Percentiles rank a stretch among this genome's conserved stretches.
Conservation (phyloP, 1,284 basidiomycete genomes). For the Volvariella surrecta region DNA sequence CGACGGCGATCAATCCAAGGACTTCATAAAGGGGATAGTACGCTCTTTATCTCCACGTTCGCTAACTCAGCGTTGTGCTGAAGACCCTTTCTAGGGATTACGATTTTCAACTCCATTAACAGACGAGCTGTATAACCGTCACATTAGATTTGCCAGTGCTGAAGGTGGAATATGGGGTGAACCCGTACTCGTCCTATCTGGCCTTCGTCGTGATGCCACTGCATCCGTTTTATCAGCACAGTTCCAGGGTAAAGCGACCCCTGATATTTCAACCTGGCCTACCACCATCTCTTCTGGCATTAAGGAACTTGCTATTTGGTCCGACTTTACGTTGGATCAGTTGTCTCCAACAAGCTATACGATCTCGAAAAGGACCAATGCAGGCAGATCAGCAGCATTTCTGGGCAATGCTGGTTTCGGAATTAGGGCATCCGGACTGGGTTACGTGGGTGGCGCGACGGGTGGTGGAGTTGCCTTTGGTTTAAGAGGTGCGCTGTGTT, state of each 20-base stretch:
- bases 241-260: slow-evolving; percentile 28
- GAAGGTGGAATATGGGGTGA: slow-evolving; percentile 33
- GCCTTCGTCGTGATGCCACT: slow-evolving; percentile 31
- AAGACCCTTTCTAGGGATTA: slow-evolving; percentile 19
- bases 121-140: slow-evolving; percentile 29
- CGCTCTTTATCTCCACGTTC: slow-evolving; percentile 5
- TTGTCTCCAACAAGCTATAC: slow-evolving; percentile 23
- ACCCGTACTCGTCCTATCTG: slow-evolving; percentile 28
- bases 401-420: slow-evolving; percentile 29
- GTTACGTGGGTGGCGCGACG: slow-evolving; percentile 31
- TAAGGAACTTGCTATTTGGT: slow-evolving; percentile 19
- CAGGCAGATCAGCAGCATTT: slow-evolving; percentile 21
- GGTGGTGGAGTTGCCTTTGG: slow-evolving; percentile 30
- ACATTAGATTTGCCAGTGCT: slow-evolving; percentile 27
- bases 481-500: slow-evolving; percentile 18
- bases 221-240: slow-evolving; percentile 29
- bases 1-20: slow-evolving; percentile 30
- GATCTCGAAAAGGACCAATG: slow-evolving; percentile 27
- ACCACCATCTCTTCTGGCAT: slow-evolving; percentile 23
- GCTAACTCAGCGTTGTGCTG: background rate
- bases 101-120: slow-evolving; percentile 27
- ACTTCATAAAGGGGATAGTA: slow-evolving; percentile 34
- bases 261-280: slow-evolving; percentile 29
- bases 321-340: slow-evolving; percentile 30
- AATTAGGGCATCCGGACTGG: slow-evolving; percentile 25